Base-by-base conservation (phyloP, 75 land plant genomes). In the Ceratopteris richardii region DNA sequence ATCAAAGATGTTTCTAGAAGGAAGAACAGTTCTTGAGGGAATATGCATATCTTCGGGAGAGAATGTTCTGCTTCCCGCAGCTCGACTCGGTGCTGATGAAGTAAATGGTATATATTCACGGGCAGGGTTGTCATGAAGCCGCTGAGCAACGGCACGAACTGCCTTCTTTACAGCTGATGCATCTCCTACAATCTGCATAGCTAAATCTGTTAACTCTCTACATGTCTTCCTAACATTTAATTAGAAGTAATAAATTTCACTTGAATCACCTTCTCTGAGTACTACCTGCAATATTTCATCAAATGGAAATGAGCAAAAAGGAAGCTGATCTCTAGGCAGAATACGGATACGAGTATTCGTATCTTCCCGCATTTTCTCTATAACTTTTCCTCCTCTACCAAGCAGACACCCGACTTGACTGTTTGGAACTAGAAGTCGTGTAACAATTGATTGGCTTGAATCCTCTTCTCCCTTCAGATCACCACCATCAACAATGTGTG, bases 201-300 rank as follows among this genome's bases (percentile, higher is more conserved):
- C 17, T n/a, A 46, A 46, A 18, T 6, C 17, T 46, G 50, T 46
- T 46, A 46, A 3, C 4, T 14, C 5, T 46, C 22, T 5, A 21
- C 22, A 5, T 6, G 50, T 14, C 17, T 46, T n/a, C 22, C 22
- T 18, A 14, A 17, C 50, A 46, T 18, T 46, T n/a, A 46, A 21
- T 6, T 5, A 46, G 50, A 6, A 46, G 42, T 14, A 23, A 6
- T 24, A 7, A 55, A 25, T 25, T 31, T 7, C n/a, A 55, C 29
- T 13, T 48, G 28, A 22, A 23, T 33, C 23, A 5, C 11, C 29
- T 5, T 2, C 56, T 19, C 56, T 19, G 20, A 37, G 20, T 7
- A 70, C 25, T 60, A 89, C 95, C 95, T 89, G 95, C 62, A 89
- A 83, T 63, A 89, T 73, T 69, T 89, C 95, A 51, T 89, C 95